Conservation (phyloP, 768 basidiomycete species). For the Trametes meyenii region DNA sequence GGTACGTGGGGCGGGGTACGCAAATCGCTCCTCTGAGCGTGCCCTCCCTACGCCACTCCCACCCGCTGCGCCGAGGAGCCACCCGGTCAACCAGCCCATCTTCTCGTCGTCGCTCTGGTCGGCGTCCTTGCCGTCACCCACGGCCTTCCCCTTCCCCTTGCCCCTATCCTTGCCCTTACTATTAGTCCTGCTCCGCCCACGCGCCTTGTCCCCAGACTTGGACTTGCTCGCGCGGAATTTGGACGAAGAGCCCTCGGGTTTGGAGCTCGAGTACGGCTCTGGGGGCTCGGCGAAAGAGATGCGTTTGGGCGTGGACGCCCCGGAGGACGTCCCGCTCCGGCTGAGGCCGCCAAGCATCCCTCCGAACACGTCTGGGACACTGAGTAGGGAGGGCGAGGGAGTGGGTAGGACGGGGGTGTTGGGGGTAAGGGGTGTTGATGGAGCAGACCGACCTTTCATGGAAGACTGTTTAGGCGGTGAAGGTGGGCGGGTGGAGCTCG, state of each 20-base stretch:
- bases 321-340: conserved; percentile 46
- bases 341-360: conserved; percentile 33
- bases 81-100: conserved; percentile 34
- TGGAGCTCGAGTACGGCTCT: conserved; percentile 56
- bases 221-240: conserved; percentile 34
- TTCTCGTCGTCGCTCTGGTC: conserved; percentile 29
- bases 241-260: conserved; percentile 30
- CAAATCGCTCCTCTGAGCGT: conserved; percentile 25
- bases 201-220: conserved; percentile 29
- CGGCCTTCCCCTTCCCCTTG: conserved; percentile 34
- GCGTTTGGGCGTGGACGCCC: conserved; percentile 66
- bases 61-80: conserved; percentile 33
- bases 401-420: conserved; percentile 33
- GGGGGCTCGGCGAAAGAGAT: conserved; percentile 80
- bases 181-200: conserved; percentile 27
- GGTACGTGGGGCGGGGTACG: conserved; percentile 6
- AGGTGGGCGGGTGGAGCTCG: conserved; percentile 64
- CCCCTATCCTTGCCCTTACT: conserved; percentile 37
- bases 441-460: conserved; percentile 43
- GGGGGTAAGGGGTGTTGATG: conserved; percentile 28
- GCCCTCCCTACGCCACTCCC: conserved; percentile 14
- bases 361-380: conserved; percentile 26
- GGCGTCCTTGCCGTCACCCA: conserved; percentile 23
- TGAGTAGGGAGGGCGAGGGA: conserved; percentile 31
- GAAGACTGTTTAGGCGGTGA: conserved; percentile 60